phyloP scores from a whole-genome alignment of 2,329 filamentous ascomycete species.

The Pestalotiopsis sp. region DNA sequence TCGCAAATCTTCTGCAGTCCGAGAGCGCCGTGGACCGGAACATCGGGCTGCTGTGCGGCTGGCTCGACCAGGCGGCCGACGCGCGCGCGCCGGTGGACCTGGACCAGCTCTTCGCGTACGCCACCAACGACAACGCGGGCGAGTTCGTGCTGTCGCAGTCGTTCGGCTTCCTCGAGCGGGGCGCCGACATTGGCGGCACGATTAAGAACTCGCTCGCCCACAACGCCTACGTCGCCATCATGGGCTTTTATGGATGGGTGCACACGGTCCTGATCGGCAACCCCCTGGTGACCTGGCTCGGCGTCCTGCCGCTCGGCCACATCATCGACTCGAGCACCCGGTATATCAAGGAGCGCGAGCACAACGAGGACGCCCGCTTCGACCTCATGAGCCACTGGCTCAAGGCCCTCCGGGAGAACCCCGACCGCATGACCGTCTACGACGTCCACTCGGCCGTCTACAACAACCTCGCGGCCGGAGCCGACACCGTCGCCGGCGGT shows the following conservation, averaged over 20 bases:
- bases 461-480: neutral
- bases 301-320: slow-evolving; percentile 17
- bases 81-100: slow-evolving; percentile 17
- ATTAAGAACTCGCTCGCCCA: slow-evolving; percentile 18
- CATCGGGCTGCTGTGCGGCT: slow-evolving; percentile 20
- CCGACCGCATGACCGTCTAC: slow-evolving; percentile 7
- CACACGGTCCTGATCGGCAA: slow-evolving; percentile 20
- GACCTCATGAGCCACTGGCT: slow-evolving; percentile 14
- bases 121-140: slow-evolving; percentile 33
- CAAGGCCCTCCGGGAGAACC: slow-evolving; percentile 5
- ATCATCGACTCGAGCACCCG: slow-evolving; percentile 1
- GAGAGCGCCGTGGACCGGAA: slow-evolving; percentile 19
- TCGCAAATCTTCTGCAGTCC: slow-evolving; percentile 26
- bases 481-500: slow-evolving; percentile 5
- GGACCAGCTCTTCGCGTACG: slow-evolving; percentile 24
- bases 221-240: slow-evolving; percentile 15
- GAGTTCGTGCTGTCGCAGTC: slow-evolving; percentile 32
- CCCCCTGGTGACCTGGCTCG: slow-evolving; percentile 20
- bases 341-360: slow-evolving; percentile 2
- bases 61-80: slow-evolving; percentile 20
- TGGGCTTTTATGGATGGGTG: slow-evolving; percentile 17
- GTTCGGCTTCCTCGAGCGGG: slow-evolving; percentile 30
- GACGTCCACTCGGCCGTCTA: slow-evolving; percentile 4
- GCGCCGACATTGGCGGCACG: slow-evolving; percentile 27
- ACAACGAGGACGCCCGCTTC: slow-evolving; percentile 15